Conservation (phyloP, 2,329 filamentous ascomycete genomes). For the Alternaria dauci region DNA sequence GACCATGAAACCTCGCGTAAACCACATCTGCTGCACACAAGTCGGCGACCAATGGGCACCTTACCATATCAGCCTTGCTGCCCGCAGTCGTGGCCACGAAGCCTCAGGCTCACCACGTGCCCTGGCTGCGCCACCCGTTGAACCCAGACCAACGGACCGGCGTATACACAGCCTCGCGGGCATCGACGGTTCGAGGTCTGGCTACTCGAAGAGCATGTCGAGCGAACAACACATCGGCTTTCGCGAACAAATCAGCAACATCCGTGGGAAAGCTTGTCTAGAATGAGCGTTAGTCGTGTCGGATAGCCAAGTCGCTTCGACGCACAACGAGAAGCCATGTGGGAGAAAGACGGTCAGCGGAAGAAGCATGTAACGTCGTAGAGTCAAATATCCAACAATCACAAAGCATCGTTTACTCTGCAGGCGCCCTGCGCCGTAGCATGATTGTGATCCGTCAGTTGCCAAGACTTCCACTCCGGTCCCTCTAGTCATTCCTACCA, state of each 20-base stretch:
- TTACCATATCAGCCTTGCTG: not conserved
- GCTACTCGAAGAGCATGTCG: not conserved
- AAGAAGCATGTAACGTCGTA: not conserved
- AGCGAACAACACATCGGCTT: not conserved
- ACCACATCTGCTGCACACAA: constrained; percentile 5
- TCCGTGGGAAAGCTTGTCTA: not conserved
- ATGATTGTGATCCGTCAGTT: not conserved
- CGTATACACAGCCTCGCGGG: constrained; percentile 15
- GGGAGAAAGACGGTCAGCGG: not conserved
- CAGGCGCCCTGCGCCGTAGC: constrained; percentile 3
- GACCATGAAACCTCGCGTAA: constrained; percentile 4
- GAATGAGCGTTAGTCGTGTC: not conserved
- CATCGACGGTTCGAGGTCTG: not conserved
- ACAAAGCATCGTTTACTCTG: constrained; percentile 1
- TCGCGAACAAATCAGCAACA: not conserved
- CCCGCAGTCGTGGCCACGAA: constrained; percentile 3
- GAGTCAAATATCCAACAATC: not conserved
- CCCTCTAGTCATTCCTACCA: not conserved
- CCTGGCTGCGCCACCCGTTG: constrained; percentile 23
- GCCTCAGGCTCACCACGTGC: constrained; percentile 16
- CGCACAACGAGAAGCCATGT: not conserved
- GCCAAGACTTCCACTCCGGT: constrained; percentile 2
- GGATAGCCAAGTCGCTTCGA: not conserved
- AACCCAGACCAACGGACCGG: constrained; percentile 10
- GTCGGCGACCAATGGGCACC: constrained; percentile 8